These are phyloP conservation scores for Suillus tomentosus DNA, from an alignment of 768 basidiomycete species.

Conservation along the genomic window DNA sequence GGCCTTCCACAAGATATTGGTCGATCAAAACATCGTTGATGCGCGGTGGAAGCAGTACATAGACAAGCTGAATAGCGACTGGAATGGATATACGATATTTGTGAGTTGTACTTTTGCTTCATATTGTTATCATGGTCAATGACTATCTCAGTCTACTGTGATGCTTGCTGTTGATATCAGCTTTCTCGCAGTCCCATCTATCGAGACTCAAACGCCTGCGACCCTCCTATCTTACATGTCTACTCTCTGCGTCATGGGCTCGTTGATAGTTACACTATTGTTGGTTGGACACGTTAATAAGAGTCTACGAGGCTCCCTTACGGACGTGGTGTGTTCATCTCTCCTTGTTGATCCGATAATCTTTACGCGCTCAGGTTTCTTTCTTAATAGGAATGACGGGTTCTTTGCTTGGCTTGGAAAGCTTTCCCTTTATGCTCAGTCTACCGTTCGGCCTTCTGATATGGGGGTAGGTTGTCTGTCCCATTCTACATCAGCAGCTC, in stretches of 20 bases:
- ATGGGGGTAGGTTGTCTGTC: conserved; percentile 27
- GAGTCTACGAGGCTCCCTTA: conserved; percentile 21
- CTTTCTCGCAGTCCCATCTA: conserved; percentile 51
- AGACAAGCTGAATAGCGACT: conserved; percentile 42
- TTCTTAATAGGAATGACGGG: conserved; percentile 24
- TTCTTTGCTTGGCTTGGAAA: conserved; percentile 24
- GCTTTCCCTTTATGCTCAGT: conserved; percentile 34
- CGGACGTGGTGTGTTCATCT: conserved; percentile 30
- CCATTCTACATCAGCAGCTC: neutral
- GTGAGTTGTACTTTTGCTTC: conserved; percentile 31
- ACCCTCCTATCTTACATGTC: conserved; percentile 38
- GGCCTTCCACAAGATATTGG: conserved; percentile 44
- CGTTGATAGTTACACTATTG: conserved; percentile 37
- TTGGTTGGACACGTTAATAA: conserved; percentile 39
- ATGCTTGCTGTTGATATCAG: conserved; percentile 55
- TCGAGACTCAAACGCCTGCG: conserved; percentile 24
- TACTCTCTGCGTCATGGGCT: conserved; percentile 36
- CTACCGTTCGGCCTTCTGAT: conserved; percentile 35
- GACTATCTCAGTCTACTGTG: conserved; percentile 45
- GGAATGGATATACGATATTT: conserved; percentile 49
- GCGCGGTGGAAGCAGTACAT: conserved; percentile 44
- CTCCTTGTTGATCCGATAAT: neutral
- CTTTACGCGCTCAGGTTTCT: conserved; percentile 18
- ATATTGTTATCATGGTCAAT: neutral
- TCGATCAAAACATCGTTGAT: conserved; percentile 42